Percentiles rank a stretch among this genome's conserved stretches.
These are phyloP conservation scores for Lachancea dasiensis DNA, from an alignment of 805 yeast genomes.

Conservation along the genomic window DNA sequence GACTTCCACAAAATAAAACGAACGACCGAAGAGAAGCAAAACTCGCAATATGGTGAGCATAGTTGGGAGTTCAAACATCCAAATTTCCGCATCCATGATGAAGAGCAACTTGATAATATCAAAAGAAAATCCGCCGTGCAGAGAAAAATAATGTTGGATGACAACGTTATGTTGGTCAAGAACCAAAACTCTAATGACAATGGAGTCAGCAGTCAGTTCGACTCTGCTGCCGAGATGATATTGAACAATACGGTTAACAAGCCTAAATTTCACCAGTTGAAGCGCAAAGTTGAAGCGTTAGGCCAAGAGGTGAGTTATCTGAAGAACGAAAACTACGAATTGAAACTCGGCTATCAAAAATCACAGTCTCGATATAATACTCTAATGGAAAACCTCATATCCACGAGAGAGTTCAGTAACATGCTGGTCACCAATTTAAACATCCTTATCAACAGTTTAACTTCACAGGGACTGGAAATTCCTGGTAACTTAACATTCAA, in stretches of 20 bases:
- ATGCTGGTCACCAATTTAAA: conserved; percentile 48
- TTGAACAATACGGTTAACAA: conserved; percentile 23
- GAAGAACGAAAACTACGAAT: conserved; percentile 21
- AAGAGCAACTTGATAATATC: conserved; percentile 77
- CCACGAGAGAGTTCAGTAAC: conserved; percentile 52
- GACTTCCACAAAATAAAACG: conserved; percentile 94
- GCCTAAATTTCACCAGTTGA: conserved; percentile 27
- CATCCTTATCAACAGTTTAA: conserved; percentile 43
- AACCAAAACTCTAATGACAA: conserved; percentile 18
- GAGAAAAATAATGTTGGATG: conserved; percentile 36
- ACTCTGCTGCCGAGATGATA: conserved; percentile 16
- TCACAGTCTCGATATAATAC: conserved; percentile 57
- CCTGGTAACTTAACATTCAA: conserved; percentile 46
- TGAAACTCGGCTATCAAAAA: conserved; percentile 34
- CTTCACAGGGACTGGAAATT: conserved; percentile 58
- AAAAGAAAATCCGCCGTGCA: conserved; percentile 70
- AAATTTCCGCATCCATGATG: conserved; percentile 69
- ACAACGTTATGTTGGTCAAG: conserved; percentile 20
- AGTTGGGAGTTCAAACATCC: conserved; percentile 97
- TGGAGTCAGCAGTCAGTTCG: conserved; percentile 5
- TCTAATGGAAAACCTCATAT: conserved; percentile 53
- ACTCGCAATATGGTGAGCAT: conserved; percentile 59
- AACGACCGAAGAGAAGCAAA: conserved; percentile 53
- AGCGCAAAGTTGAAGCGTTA: conserved; percentile 32
- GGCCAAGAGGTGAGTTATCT: conserved; percentile 22